These are phyloP conservation scores for Chalciporus sphaerocephalus DNA, from an alignment of 768 basidiomycete genomes.

Conservation along the genomic window DNA sequence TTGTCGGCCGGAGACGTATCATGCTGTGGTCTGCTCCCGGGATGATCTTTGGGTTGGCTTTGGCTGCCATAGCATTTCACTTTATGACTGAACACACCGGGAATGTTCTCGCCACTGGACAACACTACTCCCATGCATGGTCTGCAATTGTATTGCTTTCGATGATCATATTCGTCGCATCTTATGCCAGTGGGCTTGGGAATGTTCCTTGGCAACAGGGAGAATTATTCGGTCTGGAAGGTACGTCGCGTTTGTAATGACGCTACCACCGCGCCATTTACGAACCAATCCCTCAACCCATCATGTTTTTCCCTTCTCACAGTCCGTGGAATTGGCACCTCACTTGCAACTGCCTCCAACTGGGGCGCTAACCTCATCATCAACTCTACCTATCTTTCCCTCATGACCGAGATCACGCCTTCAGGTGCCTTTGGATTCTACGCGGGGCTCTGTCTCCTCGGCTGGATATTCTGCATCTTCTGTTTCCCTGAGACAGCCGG, in stretches of 20 bases:
- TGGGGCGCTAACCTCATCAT: slow-evolving; percentile 77
- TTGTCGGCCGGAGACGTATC: slow-evolving; percentile 63
- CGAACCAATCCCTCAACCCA: background rate
- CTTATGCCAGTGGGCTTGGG: slow-evolving; percentile 75
- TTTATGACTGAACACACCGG: slow-evolving; percentile 60
- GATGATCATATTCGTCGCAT: slow-evolving; percentile 83
- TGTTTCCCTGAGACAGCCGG: slow-evolving; percentile 83
- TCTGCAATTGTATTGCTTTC: slow-evolving; percentile 65
- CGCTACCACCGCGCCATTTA: too few species aligned
- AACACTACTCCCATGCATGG: slow-evolving; percentile 56
- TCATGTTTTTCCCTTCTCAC: background rate
- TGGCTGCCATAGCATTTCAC: slow-evolving; percentile 63
- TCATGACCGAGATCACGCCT: slow-evolving; percentile 71
- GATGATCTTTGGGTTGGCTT: slow-evolving; percentile 61
- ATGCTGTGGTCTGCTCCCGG: slow-evolving; percentile 70
- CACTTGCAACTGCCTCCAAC: slow-evolving; percentile 70
- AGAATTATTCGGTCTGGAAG: slow-evolving; percentile 76
- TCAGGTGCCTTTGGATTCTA: slow-evolving; percentile 76
- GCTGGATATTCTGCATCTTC: slow-evolving; percentile 61
- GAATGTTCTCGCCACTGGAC: slow-evolving; percentile 55
- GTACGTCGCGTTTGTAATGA: slow-evolving; percentile 27
- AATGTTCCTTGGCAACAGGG: slow-evolving; percentile 88
- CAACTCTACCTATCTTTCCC: slow-evolving; percentile 72
- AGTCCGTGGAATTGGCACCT: slow-evolving; percentile 77
- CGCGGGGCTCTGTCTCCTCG: slow-evolving; percentile 64